Evolutionary conservation across 306 rosid species (phyloP).

Genomic region (Urtica urens): DNA sequence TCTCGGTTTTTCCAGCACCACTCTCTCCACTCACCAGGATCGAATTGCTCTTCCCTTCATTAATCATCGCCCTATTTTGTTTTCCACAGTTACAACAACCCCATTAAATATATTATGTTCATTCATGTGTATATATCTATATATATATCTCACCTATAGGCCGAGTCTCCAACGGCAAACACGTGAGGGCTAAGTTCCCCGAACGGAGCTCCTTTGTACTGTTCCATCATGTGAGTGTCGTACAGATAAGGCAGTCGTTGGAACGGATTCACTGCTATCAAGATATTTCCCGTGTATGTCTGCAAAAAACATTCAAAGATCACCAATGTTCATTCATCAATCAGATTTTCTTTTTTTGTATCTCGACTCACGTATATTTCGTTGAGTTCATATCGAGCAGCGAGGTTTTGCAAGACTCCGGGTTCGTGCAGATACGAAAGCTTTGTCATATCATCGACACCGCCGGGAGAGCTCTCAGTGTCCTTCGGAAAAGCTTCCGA

Average conservation of each 20-base stretch:
- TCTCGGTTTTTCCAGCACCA: conserved; percentile 99
- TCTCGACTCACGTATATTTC: conserved; percentile 74
- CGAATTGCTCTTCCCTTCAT: conserved; percentile 96
- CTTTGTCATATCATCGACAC: conserved; percentile 98
- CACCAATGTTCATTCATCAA: conserved; percentile 4
- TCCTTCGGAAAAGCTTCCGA: conserved; percentile 87
- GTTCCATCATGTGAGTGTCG: conserved; percentile 96
- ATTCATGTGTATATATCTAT: no score
- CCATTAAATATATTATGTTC: not conserved
- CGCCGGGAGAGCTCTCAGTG: conserved; percentile 87
- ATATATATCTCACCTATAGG: conserved; percentile 57
- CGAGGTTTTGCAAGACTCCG: conserved; percentile 90
- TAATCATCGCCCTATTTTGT: conserved; percentile 72
- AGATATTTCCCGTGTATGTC: conserved; percentile 96
- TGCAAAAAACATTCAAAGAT: conserved; percentile 25
- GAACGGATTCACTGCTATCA: conserved; percentile 95
- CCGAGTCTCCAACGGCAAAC: conserved; percentile 96
- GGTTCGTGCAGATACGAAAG: conserved; percentile 98
- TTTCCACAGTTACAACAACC: no score
- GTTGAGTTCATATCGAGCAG: conserved; percentile 87
- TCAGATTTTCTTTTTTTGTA: no score
- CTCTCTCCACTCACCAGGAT: conserved; percentile 97
- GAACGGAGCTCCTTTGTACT: conserved; percentile 87
- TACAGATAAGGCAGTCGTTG: conserved; percentile 91
- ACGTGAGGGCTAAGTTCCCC: conserved; percentile 99